Conservation (phyloP, 2,329 filamentous ascomycete genomes). For the Tolypocladium sp. region DNA sequence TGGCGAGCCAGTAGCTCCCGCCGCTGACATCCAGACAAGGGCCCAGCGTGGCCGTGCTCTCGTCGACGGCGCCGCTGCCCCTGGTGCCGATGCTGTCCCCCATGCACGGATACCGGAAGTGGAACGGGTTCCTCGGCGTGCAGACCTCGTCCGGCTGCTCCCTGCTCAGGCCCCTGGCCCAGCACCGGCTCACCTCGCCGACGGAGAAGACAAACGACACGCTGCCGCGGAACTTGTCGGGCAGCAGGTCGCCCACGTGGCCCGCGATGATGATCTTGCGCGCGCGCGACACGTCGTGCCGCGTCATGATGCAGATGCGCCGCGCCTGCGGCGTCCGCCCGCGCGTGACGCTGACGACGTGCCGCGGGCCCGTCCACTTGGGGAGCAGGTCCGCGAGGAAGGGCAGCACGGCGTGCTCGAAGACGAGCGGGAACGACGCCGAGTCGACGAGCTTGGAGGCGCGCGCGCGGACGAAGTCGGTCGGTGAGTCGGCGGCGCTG, state of each 20-base stretch:
- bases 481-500: conserved; percentile 10
- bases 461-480: conserved; percentile 15
- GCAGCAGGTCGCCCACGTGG: conserved; percentile 32
- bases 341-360: conserved; percentile 28
- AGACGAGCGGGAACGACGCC: conserved; percentile 29
- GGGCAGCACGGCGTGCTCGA: conserved; percentile 33
- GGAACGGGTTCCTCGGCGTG: conserved; percentile 30
- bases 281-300: conserved; percentile 20
- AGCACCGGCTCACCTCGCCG: conserved; percentile 25
- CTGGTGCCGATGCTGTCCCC: conserved; percentile 33
- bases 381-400: conserved; percentile 32
- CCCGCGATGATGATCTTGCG: conserved; percentile 27
- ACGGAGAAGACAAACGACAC: conserved; percentile 28
- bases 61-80: conserved; percentile 17
- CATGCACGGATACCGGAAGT: conserved; percentile 32
- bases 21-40: conserved; percentile 28
- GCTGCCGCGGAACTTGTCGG: conserved; percentile 17
- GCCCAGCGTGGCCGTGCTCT: conserved; percentile 31
- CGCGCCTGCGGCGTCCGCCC: conserved; percentile 24
- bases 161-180: conserved; percentile 28
- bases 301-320: conserved; percentile 32
- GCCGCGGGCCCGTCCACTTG: conserved; percentile 29
- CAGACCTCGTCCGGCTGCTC: conserved; percentile 31
- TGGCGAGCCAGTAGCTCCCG: conserved; percentile 31
- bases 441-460: conserved; percentile 20